phyloP scores from a whole-genome alignment of 345 rosid genomes.

The Populus alba region DNA sequence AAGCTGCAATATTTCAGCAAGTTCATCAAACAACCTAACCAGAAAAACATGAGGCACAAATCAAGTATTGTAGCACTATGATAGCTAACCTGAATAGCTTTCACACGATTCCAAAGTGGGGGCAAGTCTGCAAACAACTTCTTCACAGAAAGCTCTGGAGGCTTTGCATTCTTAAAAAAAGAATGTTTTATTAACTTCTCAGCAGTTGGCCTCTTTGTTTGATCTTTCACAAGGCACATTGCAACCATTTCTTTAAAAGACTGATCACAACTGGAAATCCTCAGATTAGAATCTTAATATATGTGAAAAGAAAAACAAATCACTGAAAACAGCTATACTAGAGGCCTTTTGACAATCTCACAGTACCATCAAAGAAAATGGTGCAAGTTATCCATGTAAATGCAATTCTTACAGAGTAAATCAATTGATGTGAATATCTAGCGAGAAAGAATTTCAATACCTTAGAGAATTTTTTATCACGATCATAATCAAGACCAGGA shows the following conservation, averaged over 20 bases:
- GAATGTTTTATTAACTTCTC: conserved; percentile 89
- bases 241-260: conserved; percentile 99
- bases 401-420: background rate
- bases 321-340: background rate
- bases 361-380: background rate
- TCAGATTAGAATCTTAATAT: conserved; percentile 65
- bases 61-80: conserved; percentile 7
- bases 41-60: conserved; percentile 15
- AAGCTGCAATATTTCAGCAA: conserved; percentile 50
- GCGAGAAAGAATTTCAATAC: conserved; percentile 76
- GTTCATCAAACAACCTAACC: conserved; percentile 12
- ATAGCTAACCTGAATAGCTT: conserved; percentile 78
- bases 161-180: conserved; percentile 86
- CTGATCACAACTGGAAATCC: conserved; percentile 92
- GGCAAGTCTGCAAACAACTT: conserved; percentile 74
- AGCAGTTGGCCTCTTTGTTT: conserved; percentile 93
- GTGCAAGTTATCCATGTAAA: conserved; percentile 5
- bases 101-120: conserved; percentile 88
- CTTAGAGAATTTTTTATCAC: conserved; percentile 98
- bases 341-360: conserved; percentile 3
- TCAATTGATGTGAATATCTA: conserved; percentile 19
- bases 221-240: conserved; percentile 99
- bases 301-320: background rate
- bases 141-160: conserved; percentile 85
- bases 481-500: conserved; percentile 96